These are phyloP conservation scores for Sonneratia caseolaris DNA, from an alignment of 345 rosid species.

Conservation along the genomic window DNA sequence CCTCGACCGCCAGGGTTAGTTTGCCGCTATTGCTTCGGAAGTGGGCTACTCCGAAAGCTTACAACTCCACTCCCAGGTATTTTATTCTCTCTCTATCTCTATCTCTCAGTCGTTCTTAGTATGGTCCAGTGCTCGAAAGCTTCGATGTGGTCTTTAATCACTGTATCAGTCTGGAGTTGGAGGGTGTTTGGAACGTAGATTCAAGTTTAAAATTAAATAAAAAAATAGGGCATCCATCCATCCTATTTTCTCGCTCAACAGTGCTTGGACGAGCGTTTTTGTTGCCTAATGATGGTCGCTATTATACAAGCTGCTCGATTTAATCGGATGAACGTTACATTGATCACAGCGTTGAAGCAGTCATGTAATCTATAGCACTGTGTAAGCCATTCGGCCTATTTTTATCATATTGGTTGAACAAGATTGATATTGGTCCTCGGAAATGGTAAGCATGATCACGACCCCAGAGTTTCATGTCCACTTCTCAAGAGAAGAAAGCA, in stretches of 20 bases:
- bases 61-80: not conserved
- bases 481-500: conserved; percentile 9
- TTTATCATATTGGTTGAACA: not conserved
- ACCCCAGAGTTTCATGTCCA: not conserved
- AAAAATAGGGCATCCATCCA: too few species aligned
- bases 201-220: too few species aligned
- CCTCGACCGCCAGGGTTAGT: too few species aligned
- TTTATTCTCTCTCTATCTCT: not conserved
- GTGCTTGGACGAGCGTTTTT: not conserved
- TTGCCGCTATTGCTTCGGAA: not conserved
- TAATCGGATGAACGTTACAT: not conserved
- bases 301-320: too few species aligned
- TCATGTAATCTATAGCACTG: not conserved
- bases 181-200: not conserved
- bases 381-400: not conserved
- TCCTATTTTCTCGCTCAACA: too few species aligned
- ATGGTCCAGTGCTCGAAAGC: not conserved
- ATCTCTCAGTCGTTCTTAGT: not conserved
- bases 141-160: not conserved
- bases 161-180: not conserved
- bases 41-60: not conserved
- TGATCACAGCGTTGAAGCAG: not conserved
- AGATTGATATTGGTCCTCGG: not conserved
- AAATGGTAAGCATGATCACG: conserved; percentile 7
- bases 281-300: not conserved